Conservation (phyloP, 495 filamentous ascomycete genomes). For the Neurospora africana region DNA sequence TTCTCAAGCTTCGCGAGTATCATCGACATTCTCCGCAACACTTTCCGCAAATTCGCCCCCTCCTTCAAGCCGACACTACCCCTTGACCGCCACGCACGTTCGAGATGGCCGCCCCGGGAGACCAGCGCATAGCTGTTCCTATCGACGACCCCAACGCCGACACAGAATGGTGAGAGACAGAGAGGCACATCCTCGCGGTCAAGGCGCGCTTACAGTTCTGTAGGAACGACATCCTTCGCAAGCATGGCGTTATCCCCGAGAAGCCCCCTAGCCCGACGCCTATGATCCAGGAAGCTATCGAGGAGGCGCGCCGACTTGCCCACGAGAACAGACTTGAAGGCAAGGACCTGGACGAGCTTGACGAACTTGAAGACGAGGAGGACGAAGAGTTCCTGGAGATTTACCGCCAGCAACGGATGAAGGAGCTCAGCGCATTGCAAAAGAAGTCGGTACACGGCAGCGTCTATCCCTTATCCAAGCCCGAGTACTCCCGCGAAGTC, state of each 20-base stretch:
- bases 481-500: conserved; percentile 85
- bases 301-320: conserved; percentile 66
- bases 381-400: conserved; percentile 84
- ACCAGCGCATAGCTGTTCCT: conserved; percentile 60
- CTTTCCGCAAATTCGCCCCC: background rate
- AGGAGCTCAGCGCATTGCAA: conserved; percentile 64
- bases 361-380: conserved; percentile 82
- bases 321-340: conserved; percentile 87
- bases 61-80: background rate
- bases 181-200: background rate
- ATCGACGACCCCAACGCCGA: conserved; percentile 93
- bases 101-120: conserved; percentile 63
- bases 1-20: background rate
- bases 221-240: conserved; percentile 98
- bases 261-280: conserved; percentile 91
- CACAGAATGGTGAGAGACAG: conserved; percentile 73
- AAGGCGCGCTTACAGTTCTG: conserved; percentile 7
- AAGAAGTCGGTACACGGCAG: conserved; percentile 70
- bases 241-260: conserved; percentile 91
- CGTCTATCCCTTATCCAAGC: conserved; percentile 89
- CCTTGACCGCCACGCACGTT: background rate
- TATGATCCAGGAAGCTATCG: conserved; percentile 88
- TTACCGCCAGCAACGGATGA: conserved; percentile 75
- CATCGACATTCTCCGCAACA: background rate
- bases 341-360: conserved; percentile 86